Evolutionary conservation across 345 rosid species (phyloP), one percentile per base, ranked within the genome.

Genomic region (Durio zibethinus): DNA sequence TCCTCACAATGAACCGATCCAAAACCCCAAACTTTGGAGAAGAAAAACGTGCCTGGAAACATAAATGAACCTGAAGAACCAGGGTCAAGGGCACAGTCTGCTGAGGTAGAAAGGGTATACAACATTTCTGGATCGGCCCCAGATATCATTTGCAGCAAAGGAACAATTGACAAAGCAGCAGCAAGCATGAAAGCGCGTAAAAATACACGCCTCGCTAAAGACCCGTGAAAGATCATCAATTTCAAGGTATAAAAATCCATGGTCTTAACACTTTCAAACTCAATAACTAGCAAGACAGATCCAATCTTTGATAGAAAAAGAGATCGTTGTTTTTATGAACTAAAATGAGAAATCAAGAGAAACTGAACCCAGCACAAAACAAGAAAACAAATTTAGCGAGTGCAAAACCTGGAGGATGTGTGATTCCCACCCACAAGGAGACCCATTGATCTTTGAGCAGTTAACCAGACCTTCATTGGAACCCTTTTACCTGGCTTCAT

Each of bases 371-470:
- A 79, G 47, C 48, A 21, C 14, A 33, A 45, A 75, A 31, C 2
- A 53, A 57, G 63, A 21, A 29, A 38, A 38, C 65, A 62, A 76
- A 38, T 74, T 52, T 90, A 95, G 84, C 99, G 94, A 86, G 96
- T 84, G 74, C 98, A 93, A 90, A 95, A 95, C 97, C 98, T 90
- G 96, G 90, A 93, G 78, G 97, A 93, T 78, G 98, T 93, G 88
- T 93, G 99, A 85, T 95, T 95, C 72, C 99, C 98, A 92, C 98
- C 99, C 98, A 95, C 96, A 85, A 93, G 98, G 97, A 95, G 78
- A 76, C 90, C 92, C 89, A 77, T 88, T 62, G 93, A 85, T 76
- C 79, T 88, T 92, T 89, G 94, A 21, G 85, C 79, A 3, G 87
- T 84, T 85, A 90, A 84, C 97, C 94, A 91, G 74, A 89, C 91